Base-by-base conservation (phyloP, 2,329 filamentous ascomycete genomes). In the Fusarium solani-melongenae region DNA sequence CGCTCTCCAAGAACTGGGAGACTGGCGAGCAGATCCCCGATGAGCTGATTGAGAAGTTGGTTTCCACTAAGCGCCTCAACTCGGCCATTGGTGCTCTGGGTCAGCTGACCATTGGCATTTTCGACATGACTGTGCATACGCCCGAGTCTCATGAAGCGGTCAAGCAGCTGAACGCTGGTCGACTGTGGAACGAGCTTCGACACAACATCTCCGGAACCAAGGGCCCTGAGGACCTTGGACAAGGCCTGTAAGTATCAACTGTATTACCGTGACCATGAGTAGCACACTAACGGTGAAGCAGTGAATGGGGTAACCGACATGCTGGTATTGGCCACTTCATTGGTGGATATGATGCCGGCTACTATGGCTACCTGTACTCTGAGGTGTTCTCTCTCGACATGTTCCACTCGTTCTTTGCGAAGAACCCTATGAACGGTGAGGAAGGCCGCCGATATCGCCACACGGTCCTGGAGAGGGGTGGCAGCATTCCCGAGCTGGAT, bases 321-420 rank as follows among this genome's bases (percentile, higher is more conserved):
- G 92, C 93, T 7, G 94, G 91, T 0, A 95, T 96, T 78, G 93
- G 93, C 17, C 94, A 96, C 82, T 86, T 96, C 72, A 93, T 96
- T 69, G 93, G 93, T 62, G 94, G 94, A 2, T 96, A 96, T 78
- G 94, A 96, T 81, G 93, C 94, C 33, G 93, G 93, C 49, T 96
- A 96, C 84, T 96, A 96, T 81, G 90, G 91, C 76, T 93, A 92
- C 79, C 84, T 92, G 36, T 92, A 89, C 72, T 94, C 92, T 1
- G 89, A 94, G 81, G 94, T 96, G 20, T 96, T 95, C 83, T 93
- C 91, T 24, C 89, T 92, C 29, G 94, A 97, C 82, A 96, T 97
- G 93, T 97, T 96, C 86, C 91, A 94, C 83, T 89, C 89, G 0
- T 91, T 93, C 55, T 96, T 96, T 84, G 92, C 92, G 84, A 86